Conservation (phyloP, 768 basidiomycete genomes). For the Boletus sp. region DNA sequence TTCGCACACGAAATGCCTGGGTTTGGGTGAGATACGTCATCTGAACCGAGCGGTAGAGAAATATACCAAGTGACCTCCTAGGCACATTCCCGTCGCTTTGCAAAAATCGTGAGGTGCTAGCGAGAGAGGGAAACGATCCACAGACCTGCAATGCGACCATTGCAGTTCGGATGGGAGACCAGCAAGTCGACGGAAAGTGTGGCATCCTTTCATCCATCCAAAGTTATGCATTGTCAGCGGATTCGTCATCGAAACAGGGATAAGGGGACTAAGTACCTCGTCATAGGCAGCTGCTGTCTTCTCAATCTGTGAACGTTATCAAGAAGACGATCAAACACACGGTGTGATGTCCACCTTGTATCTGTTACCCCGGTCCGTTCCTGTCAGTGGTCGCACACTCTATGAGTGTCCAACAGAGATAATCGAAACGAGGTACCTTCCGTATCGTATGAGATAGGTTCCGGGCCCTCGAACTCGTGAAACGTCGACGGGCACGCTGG, state of each 20-base stretch:
- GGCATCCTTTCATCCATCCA: constrained; percentile 55
- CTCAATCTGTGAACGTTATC: constrained; percentile 59
- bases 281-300: constrained; percentile 87
- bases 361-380: constrained; percentile 87
- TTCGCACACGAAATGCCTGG: constrained; percentile 51
- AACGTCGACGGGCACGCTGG: constrained; percentile 80
- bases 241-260: neutral
- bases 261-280: constrained; percentile 48
- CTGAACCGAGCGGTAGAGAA: neutral
- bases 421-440: constrained; percentile 51
- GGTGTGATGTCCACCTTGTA: constrained; percentile 62
- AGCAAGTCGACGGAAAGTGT: constrained; percentile 76
- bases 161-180: constrained; percentile 72
- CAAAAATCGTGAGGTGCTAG: constrained; percentile 2
- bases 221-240: neutral
- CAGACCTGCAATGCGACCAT: constrained; percentile 83
- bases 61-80: constrained; percentile 79
- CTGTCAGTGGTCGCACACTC: constrained; percentile 30
- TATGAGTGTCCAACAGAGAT: neutral
- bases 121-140: neutral
- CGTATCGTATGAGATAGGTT: constrained; percentile 82
- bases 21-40: neutral
- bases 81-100: constrained; percentile 85
- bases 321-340: neutral
- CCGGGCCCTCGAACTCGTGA: constrained; percentile 91